Evolutionary conservation across 805 yeast genomes (phyloP).

Genomic region (Starmerella vaccinii): DNA sequence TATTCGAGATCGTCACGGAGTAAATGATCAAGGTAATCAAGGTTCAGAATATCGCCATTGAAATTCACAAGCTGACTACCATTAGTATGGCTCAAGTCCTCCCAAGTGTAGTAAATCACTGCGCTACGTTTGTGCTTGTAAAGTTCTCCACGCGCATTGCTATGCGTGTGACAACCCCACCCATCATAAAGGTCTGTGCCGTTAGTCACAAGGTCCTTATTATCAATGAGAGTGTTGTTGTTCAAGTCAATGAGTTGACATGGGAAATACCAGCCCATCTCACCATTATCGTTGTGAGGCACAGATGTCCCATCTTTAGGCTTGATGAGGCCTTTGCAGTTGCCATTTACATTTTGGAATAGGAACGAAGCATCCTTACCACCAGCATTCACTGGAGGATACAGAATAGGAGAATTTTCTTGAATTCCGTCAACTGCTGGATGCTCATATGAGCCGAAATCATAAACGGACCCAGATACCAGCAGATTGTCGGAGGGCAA

Average conservation of each 20-base stretch:
- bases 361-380: slow-evolving; percentile 45
- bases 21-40: slow-evolving; percentile 68
- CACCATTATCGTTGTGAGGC: slow-evolving; percentile 46
- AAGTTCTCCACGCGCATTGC: slow-evolving; percentile 49
- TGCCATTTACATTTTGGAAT: slow-evolving; percentile 87
- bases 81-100: slow-evolving; percentile 52
- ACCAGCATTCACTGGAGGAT: slow-evolving; percentile 81
- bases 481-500: slow-evolving; percentile 53
- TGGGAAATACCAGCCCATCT: slow-evolving; percentile 93
- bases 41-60: slow-evolving; percentile 80
- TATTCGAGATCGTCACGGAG: slow-evolving; percentile 56
- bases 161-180: slow-evolving; percentile 82
- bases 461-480: slow-evolving; percentile 74
- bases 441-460: slow-evolving; percentile 56
- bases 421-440: slow-evolving; percentile 74
- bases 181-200: slow-evolving; percentile 57
- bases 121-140: slow-evolving; percentile 61
- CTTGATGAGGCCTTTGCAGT: slow-evolving; percentile 66
- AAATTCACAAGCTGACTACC: slow-evolving; percentile 74
- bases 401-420: slow-evolving; percentile 55
- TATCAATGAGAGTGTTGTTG: slow-evolving; percentile 63
- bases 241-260: slow-evolving; percentile 49
- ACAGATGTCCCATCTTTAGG: slow-evolving; percentile 63
- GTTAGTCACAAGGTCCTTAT: slow-evolving; percentile 31
- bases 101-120: slow-evolving; percentile 84